Percentiles rank a stretch among this genome's conserved stretches.
Conservation (phyloP, 148 eudicot genomes). For the Rhododendron henanense region DNA sequence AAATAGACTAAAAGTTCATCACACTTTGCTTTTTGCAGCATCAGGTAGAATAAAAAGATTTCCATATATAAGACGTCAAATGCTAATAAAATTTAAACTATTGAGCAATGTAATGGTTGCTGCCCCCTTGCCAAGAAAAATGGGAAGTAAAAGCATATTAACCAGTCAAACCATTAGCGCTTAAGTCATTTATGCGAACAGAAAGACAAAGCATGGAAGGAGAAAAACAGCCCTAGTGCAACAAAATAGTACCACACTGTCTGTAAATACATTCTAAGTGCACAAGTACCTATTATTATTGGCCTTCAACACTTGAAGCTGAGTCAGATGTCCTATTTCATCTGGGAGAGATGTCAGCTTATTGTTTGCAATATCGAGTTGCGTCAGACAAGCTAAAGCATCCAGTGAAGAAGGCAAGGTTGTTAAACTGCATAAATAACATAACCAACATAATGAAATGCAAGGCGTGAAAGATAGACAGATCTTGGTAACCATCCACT, state of each 20-base stretch:
- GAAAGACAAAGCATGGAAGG: background rate
- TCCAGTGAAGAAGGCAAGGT: constrained; percentile 65
- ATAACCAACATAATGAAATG: background rate
- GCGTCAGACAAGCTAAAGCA: constrained; percentile 56
- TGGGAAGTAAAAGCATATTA: background rate
- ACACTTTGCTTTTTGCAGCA: background rate
- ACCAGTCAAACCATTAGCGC: background rate
- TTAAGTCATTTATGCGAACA: background rate
- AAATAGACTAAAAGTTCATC: background rate
- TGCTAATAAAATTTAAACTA: background rate
- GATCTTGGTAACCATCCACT: background rate
- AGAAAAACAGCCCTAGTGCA: background rate
- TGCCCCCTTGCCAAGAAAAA: background rate
- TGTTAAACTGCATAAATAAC: constrained; percentile 58
- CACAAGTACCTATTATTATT: constrained; percentile 62
- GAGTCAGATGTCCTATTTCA: constrained; percentile 58
- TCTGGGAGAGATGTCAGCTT: constrained; percentile 52
- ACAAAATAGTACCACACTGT: background rate
- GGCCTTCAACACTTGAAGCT: constrained; percentile 64
- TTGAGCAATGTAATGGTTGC: background rate
- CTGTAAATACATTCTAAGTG: background rate
- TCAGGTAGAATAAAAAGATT: background rate
- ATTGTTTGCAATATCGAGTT: constrained; percentile 60
- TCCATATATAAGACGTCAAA: background rate
- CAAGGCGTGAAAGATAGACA: background rate